Conservation (phyloP, 371 early-diverging fungal genomes). For the Actinomortierella wolfii region DNA sequence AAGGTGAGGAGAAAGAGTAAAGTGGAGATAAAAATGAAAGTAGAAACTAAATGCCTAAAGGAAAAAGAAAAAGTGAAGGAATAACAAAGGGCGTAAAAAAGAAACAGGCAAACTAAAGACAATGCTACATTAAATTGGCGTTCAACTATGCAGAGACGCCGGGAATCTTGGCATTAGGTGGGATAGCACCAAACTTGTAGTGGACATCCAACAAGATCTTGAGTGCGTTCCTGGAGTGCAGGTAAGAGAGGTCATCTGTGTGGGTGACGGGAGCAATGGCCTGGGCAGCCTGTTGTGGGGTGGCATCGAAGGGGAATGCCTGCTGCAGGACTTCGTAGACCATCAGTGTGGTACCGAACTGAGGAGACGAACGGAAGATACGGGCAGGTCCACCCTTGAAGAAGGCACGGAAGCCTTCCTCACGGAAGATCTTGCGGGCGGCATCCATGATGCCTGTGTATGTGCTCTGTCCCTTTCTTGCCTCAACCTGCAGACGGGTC, state of each 20-base stretch:
- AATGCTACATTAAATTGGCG: too few relatives aligned
- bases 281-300: constrained; percentile 28
- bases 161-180: constrained; percentile 33
- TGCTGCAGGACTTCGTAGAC: constrained; percentile 91
- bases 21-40: not conserved
- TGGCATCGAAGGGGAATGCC: constrained; percentile 69
- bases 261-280: constrained; percentile 27
- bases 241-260: constrained; percentile 48
- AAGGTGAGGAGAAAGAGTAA: too few relatives aligned
- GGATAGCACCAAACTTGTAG: constrained; percentile 49
- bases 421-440: constrained; percentile 82
- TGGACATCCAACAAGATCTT: constrained; percentile 63
- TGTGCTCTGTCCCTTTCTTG: constrained; percentile 87
- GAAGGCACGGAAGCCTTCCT: constrained; percentile 95
- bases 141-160: not conserved
- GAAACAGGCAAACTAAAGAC: too few relatives aligned
- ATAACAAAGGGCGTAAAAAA: not conserved
- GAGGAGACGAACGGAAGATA: constrained; percentile 88
- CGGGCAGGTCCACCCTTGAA: constrained; percentile 95
- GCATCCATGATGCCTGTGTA: constrained; percentile 91
- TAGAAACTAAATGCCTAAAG: not conserved
- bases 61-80: not conserved
- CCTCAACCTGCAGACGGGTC: constrained; percentile 97
- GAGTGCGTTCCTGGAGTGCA: constrained; percentile 66
- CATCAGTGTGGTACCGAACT: constrained; percentile 95